Percentiles rank a stretch among this genome's conserved stretches.
These are phyloP conservation scores for Gossypium herbaceum DNA, from an alignment of 345 rosid genomes.

Conservation along the genomic window DNA sequence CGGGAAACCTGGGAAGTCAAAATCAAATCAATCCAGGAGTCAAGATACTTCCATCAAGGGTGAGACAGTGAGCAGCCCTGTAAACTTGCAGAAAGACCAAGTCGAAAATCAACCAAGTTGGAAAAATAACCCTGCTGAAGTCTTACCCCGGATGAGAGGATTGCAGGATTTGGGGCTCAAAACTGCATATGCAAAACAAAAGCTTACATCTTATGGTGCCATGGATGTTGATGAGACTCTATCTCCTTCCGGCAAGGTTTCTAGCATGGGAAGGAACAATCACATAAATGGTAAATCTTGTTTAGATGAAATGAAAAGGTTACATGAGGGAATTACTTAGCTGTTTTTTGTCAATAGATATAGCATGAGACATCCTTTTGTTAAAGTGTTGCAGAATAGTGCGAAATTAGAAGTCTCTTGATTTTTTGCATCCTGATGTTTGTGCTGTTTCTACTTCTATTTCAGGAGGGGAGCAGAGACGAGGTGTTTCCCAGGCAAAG, in stretches of 20 bases:
- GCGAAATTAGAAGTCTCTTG: slow-evolving; percentile 12
- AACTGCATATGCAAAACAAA: slow-evolving; percentile 58
- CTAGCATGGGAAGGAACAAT: slow-evolving; percentile 41
- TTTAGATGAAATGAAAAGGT: slow-evolving; percentile 18
- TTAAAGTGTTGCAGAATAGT: slow-evolving; percentile 19
- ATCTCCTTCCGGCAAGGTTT: slow-evolving; percentile 42
- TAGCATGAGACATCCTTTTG: slow-evolving; percentile 16
- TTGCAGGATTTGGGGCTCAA: slow-evolving; percentile 78
- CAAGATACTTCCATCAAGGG: slow-evolving; percentile 29
- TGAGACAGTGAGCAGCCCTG: slow-evolving; percentile 22
- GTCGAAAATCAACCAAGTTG: slow-evolving; percentile 35
- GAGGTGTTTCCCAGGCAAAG: slow-evolving; percentile 50
- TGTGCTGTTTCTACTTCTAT: slow-evolving; percentile 27
- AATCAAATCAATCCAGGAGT: slow-evolving; percentile 28
- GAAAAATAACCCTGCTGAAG: slow-evolving; percentile 51
- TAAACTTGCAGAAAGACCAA: slow-evolving; percentile 26
- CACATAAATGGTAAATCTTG: slow-evolving; percentile 54
- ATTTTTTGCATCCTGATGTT: slow-evolving; percentile 26
- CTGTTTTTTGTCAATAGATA: slow-evolving; percentile 20
- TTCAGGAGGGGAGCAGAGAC: slow-evolving; percentile 57
- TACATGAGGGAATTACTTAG: slow-evolving; percentile 12
- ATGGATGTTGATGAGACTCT: slow-evolving; percentile 41
- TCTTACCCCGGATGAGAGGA: slow-evolving; percentile 76
- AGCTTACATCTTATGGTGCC: slow-evolving; percentile 38
- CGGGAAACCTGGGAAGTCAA: slow-evolving; percentile 33